Conservation (phyloP, 2,329 filamentous ascomycete genomes). For the Rhinocladiella mackenziei region DNA sequence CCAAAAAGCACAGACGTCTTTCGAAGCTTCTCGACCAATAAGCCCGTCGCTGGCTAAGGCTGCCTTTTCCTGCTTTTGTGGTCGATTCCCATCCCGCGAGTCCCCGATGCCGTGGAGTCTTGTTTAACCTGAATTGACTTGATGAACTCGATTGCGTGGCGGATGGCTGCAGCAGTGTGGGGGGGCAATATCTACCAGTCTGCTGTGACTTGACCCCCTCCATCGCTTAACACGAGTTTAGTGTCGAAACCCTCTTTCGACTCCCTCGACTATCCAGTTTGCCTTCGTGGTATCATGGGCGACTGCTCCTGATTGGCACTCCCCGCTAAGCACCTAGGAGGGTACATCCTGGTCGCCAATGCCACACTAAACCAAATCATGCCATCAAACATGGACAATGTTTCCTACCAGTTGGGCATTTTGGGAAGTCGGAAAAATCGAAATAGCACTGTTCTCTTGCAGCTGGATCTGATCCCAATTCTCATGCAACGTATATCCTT, state of each 20-base stretch:
- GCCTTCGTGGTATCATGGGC: too few relatives aligned
- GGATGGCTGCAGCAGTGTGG: conserved; percentile 16
- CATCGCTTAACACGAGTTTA: too few relatives aligned
- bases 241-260: too few relatives aligned
- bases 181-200: conserved; percentile 7
- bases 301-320: conserved; percentile 11
- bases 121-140: conserved; percentile 10
- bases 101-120: too few relatives aligned
- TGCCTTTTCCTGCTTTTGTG: conserved; percentile 3
- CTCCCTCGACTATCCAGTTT: too few relatives aligned
- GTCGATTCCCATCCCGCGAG: too few relatives aligned
- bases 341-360: too few relatives aligned
- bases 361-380: conserved; percentile 4
- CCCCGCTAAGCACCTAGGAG: conserved; percentile 4
- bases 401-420: too few relatives aligned
- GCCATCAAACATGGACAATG: too few relatives aligned
- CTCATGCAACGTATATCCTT: too few relatives aligned
- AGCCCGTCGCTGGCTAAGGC: conserved; percentile 2
- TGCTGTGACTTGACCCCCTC: conserved; percentile 2
- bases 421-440: too few relatives aligned
- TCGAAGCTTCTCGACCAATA: neutral
- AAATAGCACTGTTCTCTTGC: conserved; percentile 2
- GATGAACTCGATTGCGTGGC: conserved; percentile 16
- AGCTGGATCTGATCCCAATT: conserved; percentile 4
- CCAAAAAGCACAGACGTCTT: neutral